Percentiles rank a stretch among this genome's conserved stretches.
These are phyloP conservation scores for Solanum peruvianum DNA, from an alignment of 257 asterid genomes.

Conservation along the genomic window DNA sequence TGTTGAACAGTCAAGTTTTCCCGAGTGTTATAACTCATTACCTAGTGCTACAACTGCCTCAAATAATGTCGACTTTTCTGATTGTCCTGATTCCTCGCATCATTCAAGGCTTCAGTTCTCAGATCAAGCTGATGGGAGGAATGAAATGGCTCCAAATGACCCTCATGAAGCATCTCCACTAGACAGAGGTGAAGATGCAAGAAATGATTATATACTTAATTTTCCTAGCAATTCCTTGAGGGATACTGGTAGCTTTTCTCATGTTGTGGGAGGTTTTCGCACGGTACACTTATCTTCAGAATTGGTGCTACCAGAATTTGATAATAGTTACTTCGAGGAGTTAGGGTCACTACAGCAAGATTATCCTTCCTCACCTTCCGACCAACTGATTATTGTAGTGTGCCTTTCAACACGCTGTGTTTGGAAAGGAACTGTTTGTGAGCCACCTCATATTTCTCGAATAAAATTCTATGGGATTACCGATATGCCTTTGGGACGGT, in stretches of 20 bases:
- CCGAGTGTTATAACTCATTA: not conserved
- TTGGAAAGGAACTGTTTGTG: conserved; percentile 94
- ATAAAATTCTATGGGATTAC: conserved; percentile 78
- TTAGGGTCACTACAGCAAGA: conserved; percentile 49
- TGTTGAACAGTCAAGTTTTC: conserved; percentile 10
- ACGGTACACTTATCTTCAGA: not conserved
- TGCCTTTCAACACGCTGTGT: conserved; percentile 81
- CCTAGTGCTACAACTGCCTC: not conserved
- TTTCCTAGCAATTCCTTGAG: not conserved
- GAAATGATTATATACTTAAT: not conserved
- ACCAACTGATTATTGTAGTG: conserved; percentile 83
- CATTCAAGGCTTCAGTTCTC: not conserved
- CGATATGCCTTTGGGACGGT: conserved; percentile 94
- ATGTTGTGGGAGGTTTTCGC: conserved; percentile 1
- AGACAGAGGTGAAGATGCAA: not conserved
- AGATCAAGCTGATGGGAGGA: not conserved
- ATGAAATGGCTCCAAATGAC: not conserved
- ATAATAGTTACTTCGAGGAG: conserved; percentile 16
- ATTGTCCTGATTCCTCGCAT: not conserved
- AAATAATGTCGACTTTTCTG: not conserved
- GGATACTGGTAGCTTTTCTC: conserved; percentile 9
- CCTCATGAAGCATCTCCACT: not conserved
- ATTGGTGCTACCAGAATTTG: not conserved
- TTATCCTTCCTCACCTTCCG: conserved; percentile 80
- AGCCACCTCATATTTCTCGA: conserved; percentile 79